Evolutionary conservation across 2,329 filamentous ascomycete species (phyloP), one percentile per base, ranked within the genome.

Genomic region (Monosporascus cannonballus): DNA sequence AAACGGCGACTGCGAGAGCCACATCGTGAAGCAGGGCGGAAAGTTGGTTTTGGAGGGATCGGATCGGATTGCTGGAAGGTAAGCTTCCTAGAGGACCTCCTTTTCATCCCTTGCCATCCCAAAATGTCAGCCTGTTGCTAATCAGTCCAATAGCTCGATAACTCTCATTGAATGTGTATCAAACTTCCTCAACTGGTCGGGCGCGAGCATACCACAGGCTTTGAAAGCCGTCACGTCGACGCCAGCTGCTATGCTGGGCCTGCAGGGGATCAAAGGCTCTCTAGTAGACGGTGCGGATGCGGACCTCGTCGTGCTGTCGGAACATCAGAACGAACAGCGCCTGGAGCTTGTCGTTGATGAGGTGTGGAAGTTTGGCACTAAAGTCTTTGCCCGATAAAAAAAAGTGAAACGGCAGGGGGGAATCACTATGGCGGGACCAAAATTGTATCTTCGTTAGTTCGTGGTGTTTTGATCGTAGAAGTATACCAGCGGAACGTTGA

Each of bases 101-200:
- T n/a, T 14, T 39, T 20, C 6, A 18, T 3, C 6, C 18, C 6
- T 17, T 42, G 15, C 22, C 11, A 14, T 34, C 11, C 30, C 30
- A 11, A 34, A 34, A 34, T 34, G 30, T 4, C 30, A 34, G 30
- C 30, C 30, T 14, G 30, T 74, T 61, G 3, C 25, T 30, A 20
- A 47, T 36, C 6, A 2, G 8, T 5, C 4, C 6, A 18, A 53
- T 46, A 86, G 83, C 60, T 84, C 84, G 42, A 84, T 86, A 50
- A 85, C 86, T 6, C 76, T 95, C n/a, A 79, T 92, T 41, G 87
- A 93, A 61, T 94, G 90, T 62, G 83, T 92, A 51, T 87, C 84
- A 64, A 94, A 94, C 69, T 92, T 94, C 67, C 75, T 90, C 60
- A 79, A 79, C 54, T 93, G 86, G 85, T 85, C 85, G 1, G 86